Base-by-base conservation (phyloP, 495 filamentous ascomycete species). In the Neurospora sp. region DNA sequence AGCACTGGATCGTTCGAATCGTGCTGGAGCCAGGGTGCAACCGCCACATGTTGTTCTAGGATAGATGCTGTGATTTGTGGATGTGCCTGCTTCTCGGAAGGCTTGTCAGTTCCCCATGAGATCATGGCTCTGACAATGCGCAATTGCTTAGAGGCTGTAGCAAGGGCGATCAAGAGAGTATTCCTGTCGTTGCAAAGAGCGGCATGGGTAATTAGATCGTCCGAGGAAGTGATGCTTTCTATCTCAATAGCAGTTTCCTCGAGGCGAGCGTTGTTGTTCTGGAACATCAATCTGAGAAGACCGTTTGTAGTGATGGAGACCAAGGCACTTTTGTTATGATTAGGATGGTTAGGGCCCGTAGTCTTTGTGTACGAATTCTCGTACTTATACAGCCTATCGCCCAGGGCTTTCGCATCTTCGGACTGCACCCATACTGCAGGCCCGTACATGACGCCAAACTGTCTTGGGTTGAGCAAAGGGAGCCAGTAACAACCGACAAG, bases 401-500 rank as follows among this genome's bases (percentile, higher is more conserved):
- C 53, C 6, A 18, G 6, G 6, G 14, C 6, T 65, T 65, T 65
- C 0, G 53, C 53, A 37, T 65, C 53, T 37, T 81, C 79, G n/a
- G 79, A 72, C 18, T 81, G 80, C 16, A 72, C 79, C 74, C 81
- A 85, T 41, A 83, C 76, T 40, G 84, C 88, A 2, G 85, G 84
- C 2, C 84, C 83, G 72, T 88, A 80, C 38, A 75, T 72, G 69
- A 79, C 40, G n/a, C 78, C 72, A 45, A 74, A 78, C 74, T 82
- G 83, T 73, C 88, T 86, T 31, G 77, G 74, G 16, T 74, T 82
- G n/a, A 68, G 40, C n/a, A 87, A 79, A 76, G 88, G 90, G 61
- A 97, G 82, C 94, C 94, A 97, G 81, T 91, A 90, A 80, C 92
- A 87, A 6, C 94, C 94, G 27, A 97, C 92, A n/a, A 96, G 84